Conservation (phyloP, 129 eudicot species). For the Artemisia annua region DNA sequence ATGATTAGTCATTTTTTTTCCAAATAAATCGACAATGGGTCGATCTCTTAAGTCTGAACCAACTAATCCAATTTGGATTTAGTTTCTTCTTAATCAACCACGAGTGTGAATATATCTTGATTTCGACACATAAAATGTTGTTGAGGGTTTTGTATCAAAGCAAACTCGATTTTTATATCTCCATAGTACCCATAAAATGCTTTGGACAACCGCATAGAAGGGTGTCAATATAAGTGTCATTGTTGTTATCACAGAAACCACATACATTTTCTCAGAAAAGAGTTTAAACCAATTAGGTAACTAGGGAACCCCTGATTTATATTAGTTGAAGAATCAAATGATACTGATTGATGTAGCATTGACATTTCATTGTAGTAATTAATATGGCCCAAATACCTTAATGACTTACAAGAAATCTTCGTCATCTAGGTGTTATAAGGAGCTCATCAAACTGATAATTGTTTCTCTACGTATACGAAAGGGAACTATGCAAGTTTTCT, state of each 20-base stretch:
- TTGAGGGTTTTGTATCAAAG: too few species aligned
- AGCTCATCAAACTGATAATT: neutral
- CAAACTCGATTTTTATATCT: too few species aligned
- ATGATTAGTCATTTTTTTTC: too few species aligned
- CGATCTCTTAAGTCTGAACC: too few species aligned
- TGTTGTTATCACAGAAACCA: neutral
- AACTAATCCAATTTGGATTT: too few species aligned
- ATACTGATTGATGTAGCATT: neutral
- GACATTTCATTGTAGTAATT: neutral
- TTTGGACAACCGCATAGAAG: neutral
- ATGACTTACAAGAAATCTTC: neutral
- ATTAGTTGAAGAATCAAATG: conserved; percentile 1
- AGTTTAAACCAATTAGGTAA: neutral
- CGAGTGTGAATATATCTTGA: too few species aligned
- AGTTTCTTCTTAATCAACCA: too few species aligned
- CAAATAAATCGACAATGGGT: too few species aligned
- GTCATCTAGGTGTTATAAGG: conserved; percentile 1
- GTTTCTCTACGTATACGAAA: neutral
- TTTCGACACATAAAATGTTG: too few species aligned
- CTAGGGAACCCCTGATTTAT: neutral
- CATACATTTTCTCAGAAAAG: too few species aligned
- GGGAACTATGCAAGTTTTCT: neutral
- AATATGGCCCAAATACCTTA: conserved; percentile 6
- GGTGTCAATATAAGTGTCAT: neutral
- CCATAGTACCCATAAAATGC: too few species aligned